phyloP scores from a whole-genome alignment of 2,329 filamentous ascomycete species.

The Claviceps digitariae region DNA sequence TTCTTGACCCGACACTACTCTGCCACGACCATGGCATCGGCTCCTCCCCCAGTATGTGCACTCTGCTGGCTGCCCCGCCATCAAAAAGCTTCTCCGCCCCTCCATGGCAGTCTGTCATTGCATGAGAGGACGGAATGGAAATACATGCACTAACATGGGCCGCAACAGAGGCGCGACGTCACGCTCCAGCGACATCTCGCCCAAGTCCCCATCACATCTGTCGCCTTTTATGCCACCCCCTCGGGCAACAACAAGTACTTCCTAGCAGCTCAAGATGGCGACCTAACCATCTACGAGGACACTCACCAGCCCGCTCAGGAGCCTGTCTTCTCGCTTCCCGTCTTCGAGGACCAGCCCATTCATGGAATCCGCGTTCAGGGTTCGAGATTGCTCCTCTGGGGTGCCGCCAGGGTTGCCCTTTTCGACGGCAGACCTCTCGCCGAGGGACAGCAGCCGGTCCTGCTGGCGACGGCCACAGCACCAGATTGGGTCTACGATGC shows the following conservation, averaged over 20 bases:
- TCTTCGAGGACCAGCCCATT: conserved; percentile 58
- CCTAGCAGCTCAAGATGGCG: conserved; percentile 46
- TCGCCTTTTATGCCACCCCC: conserved; percentile 33
- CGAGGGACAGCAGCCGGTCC: conserved; percentile 7
- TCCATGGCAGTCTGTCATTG: not conserved
- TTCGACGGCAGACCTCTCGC: conserved; percentile 15
- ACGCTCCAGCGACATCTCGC: conserved; percentile 23
- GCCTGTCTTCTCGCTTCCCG: conserved; percentile 25
- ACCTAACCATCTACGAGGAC: conserved; percentile 39
- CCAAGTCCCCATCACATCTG: conserved; percentile 44
- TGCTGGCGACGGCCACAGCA: conserved; percentile 23
- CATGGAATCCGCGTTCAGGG: conserved; percentile 51
- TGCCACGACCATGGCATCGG: not conserved
- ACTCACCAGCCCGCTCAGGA: conserved; percentile 11
- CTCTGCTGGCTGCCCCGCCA: not conserved
- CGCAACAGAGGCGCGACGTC: not conserved
- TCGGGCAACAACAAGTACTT: conserved; percentile 24
- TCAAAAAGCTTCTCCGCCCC: not conserved
- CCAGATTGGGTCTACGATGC: conserved; percentile 71
- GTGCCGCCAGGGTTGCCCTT: conserved; percentile 43
- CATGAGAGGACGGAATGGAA: not conserved
- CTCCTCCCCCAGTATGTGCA: not conserved
- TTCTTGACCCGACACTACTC: not conserved
- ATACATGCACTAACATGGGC: not conserved
- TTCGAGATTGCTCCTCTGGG: conserved; percentile 47